Percentiles rank a stretch among this genome's conserved stretches.
phyloP scores from a whole-genome alignment of 139 green algal genomes.

The Zygnema cylindricum region DNA sequence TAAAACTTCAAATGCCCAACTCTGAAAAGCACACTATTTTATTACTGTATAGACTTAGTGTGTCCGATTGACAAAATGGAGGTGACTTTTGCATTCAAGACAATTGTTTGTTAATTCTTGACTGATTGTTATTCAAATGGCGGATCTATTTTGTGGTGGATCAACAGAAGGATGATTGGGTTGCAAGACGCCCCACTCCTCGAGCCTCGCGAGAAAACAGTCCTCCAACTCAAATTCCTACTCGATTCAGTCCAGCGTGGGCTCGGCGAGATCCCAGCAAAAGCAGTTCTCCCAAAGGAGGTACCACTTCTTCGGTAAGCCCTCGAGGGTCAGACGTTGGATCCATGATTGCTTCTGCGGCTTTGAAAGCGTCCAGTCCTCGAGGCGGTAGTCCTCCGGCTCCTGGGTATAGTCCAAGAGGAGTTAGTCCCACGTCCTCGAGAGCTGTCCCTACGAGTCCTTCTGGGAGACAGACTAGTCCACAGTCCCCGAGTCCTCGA shows the following conservation, averaged over 20 bases:
- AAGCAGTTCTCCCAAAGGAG: neutral
- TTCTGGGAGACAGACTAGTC: neutral
- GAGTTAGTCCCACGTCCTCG: neutral
- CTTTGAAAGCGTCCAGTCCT: constrained; percentile 9
- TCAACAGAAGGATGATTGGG: constrained; percentile 23
- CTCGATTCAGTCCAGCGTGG: neutral
- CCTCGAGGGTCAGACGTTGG: constrained; percentile 20
- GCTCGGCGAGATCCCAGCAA: neutral
- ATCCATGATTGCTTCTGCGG: constrained; percentile 22
- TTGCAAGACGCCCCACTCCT: neutral
- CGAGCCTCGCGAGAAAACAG: neutral
- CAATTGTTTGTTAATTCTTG: no score
- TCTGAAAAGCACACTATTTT: no score
- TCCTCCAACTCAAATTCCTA: neutral
- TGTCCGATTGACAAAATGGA: no score
- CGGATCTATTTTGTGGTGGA: no score
- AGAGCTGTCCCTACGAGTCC: neutral
- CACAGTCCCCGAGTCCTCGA: constrained; percentile 3
- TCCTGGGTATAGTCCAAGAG: neutral
- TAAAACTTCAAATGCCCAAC: no score
- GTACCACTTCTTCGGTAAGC: neutral
- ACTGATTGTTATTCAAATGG: no score
- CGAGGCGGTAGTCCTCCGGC: neutral
- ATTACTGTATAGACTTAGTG: no score
- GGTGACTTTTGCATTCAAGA: no score